Conservation (phyloP, 2,329 filamentous ascomycete genomes). For the Trichoderma sp. region DNA sequence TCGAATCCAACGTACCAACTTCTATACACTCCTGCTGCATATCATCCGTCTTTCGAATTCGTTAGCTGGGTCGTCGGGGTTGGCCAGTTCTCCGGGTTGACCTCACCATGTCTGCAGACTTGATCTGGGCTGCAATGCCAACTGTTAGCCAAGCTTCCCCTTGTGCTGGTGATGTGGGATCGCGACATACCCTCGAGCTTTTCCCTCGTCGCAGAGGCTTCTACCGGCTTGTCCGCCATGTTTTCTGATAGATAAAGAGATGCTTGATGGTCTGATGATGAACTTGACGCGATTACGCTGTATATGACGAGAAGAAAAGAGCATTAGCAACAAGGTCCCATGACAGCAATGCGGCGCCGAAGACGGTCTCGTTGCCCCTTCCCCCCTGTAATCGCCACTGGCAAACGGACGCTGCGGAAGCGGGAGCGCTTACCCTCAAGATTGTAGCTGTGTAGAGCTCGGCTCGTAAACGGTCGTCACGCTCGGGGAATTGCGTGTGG, state of each 20-base stretch:
- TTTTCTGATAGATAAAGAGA: background rate
- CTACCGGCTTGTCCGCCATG: constrained; percentile 43
- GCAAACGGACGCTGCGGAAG: background rate
- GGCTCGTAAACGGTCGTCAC: background rate
- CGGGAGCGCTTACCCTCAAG: background rate
- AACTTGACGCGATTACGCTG: background rate
- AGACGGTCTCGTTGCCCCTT: background rate
- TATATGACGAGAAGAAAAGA: background rate
- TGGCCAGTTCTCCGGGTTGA: background rate
- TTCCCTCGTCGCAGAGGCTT: constrained; percentile 57
- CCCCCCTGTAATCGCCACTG: background rate
- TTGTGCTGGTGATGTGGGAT: background rate
- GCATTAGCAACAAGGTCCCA: background rate
- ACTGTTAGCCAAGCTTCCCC: constrained; percentile 18
- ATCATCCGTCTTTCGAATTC: constrained; percentile 71
- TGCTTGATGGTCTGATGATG: background rate
- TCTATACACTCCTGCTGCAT: constrained; percentile 96
- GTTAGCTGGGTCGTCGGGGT: constrained; percentile 30
- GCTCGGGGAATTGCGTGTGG: background rate
- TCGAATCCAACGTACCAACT: constrained; percentile 67
- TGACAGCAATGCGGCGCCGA: background rate
- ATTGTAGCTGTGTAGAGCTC: background rate
- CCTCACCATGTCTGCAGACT: constrained; percentile 94
- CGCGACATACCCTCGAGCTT: constrained; percentile 68
- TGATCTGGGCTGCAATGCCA: constrained; percentile 74